Conservation (phyloP, 1,284 basidiomycete species). For the Trametes hirsuta region DNA sequence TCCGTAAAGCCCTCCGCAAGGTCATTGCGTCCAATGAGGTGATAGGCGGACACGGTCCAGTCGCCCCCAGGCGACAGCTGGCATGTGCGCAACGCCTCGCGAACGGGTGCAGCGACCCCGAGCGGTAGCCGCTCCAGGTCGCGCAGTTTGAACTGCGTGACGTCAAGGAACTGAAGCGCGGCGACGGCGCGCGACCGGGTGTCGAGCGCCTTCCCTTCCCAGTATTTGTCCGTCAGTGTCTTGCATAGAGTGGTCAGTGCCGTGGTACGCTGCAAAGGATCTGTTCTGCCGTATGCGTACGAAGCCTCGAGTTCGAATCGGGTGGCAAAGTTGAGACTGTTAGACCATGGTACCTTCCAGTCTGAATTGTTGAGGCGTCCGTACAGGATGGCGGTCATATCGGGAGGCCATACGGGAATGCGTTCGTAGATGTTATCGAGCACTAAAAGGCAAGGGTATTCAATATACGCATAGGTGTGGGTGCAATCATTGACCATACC, state of each 20-base stretch:
- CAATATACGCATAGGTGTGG: background rate
- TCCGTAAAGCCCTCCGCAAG: slow-evolving; percentile 62
- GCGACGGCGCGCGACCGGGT: slow-evolving; percentile 65
- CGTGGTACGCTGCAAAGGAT: slow-evolving; percentile 51
- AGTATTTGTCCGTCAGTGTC: slow-evolving; percentile 52
- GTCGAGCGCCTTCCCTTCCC: slow-evolving; percentile 41
- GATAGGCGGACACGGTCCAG: slow-evolving; percentile 75
- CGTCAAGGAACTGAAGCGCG: slow-evolving; percentile 65
- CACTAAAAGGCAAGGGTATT: slow-evolving; percentile 33
- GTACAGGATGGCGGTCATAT: slow-evolving; percentile 65
- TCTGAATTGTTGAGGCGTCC: slow-evolving; percentile 68
- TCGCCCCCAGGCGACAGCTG: slow-evolving; percentile 76
- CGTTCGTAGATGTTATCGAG: slow-evolving; percentile 59
- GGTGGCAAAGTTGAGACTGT: slow-evolving; percentile 50
- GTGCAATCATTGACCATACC: slow-evolving; percentile 41
- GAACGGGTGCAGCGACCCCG: slow-evolving; percentile 78
- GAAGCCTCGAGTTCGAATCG: slow-evolving; percentile 58
- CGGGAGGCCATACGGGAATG: slow-evolving; percentile 71
- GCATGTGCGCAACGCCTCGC: slow-evolving; percentile 82
- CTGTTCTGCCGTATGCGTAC: slow-evolving; percentile 60
- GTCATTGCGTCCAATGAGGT: slow-evolving; percentile 81
- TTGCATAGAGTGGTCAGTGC: slow-evolving; percentile 58
- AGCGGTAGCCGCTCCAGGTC: slow-evolving; percentile 63
- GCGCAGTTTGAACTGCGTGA: slow-evolving; percentile 48
- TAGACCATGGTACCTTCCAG: slow-evolving; percentile 60